Percentiles rank a stretch among this genome's conserved stretches.
Conservation (phyloP, 352 stramenopile species). For the Phytophthora cryptogea region DNA sequence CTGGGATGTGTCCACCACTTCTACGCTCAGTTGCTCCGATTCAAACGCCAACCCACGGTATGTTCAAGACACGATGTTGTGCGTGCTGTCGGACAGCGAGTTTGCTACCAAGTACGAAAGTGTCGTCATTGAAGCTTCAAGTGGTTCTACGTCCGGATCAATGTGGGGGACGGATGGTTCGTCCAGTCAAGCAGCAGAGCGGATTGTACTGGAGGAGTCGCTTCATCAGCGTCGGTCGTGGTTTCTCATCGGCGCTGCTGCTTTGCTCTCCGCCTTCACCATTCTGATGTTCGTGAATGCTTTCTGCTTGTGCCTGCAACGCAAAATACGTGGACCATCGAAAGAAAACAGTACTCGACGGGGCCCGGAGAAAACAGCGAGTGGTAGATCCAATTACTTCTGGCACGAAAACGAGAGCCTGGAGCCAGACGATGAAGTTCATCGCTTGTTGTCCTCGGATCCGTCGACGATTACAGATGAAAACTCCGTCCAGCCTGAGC, state of each 20-base stretch:
- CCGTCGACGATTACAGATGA: constrained; percentile 16
- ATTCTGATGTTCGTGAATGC: constrained; percentile 25
- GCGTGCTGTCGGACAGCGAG: constrained; percentile 43
- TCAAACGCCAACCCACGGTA: constrained; percentile 38
- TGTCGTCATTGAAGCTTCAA: constrained; percentile 29
- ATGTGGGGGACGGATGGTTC: constrained; percentile 21
- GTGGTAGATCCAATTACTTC: constrained; percentile 19
- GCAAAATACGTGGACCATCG: constrained; percentile 11
- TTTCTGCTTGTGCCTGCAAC: constrained; percentile 28
- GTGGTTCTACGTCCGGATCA: constrained; percentile 16
- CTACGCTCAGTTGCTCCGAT: constrained; percentile 48
- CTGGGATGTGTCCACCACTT: constrained; percentile 47
- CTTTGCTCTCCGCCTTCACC: constrained; percentile 21
- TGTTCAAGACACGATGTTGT: constrained; percentile 52
- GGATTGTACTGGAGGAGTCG: constrained; percentile 32
- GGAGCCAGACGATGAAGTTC: constrained; percentile 25
- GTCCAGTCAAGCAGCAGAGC: constrained; percentile 21
- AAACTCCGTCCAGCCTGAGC: constrained; percentile 16
- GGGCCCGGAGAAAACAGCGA: constrained; percentile 14
- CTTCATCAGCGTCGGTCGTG: constrained; percentile 39
- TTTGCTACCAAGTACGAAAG: constrained; percentile 45
- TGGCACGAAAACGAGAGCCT: constrained; percentile 25
- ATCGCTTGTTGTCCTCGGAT: constrained; percentile 24
- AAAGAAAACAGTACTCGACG: constrained; percentile 11
- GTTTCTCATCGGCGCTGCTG: constrained; percentile 37